These are phyloP conservation scores for Cyclotella sp. DNA, from an alignment of 108 stramenopile genomes.

Conservation along the genomic window DNA sequence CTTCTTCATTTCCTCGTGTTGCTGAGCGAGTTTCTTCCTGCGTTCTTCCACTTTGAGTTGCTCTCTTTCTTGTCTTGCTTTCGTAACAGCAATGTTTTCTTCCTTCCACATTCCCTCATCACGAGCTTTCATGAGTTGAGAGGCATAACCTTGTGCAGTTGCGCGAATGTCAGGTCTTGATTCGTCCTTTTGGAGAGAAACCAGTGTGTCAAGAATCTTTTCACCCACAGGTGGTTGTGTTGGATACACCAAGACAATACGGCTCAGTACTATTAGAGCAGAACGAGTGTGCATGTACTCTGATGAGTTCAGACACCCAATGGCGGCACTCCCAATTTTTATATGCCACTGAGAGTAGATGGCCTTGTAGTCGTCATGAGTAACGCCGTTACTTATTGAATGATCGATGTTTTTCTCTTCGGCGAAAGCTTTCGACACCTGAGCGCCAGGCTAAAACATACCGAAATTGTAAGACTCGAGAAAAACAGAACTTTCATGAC, in stretches of 20 bases:
- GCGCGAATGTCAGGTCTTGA: conserved; percentile 82
- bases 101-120: conserved; percentile 90
- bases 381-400: conserved; percentile 39
- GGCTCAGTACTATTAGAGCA: conserved; percentile 76
- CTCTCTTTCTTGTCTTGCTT: conserved; percentile 74
- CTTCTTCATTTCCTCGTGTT: conserved; percentile 73
- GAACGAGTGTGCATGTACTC: conserved; percentile 90
- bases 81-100: conserved; percentile 68
- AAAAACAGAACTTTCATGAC: too few species aligned
- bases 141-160: conserved; percentile 76
- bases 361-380: conserved; percentile 61
- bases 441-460: conserved; percentile 39
- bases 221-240: conserved; percentile 77
- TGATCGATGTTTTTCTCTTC: conserved; percentile 38
- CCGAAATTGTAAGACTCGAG: too few species aligned
- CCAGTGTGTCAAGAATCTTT: conserved; percentile 64
- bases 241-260: conserved; percentile 80
- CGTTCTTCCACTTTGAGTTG: conserved; percentile 64
- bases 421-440: conserved; percentile 43
- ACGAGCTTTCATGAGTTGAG: conserved; percentile 78
- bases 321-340: conserved; percentile 63
- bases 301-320: conserved; percentile 76
- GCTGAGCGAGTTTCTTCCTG: conserved; percentile 70
- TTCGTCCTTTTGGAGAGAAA: conserved; percentile 68
- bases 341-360: conserved; percentile 85